Evolutionary conservation across 2,329 filamentous ascomycete genomes (phyloP).

Genomic region (Colletotrichum lindemuthianum): DNA sequence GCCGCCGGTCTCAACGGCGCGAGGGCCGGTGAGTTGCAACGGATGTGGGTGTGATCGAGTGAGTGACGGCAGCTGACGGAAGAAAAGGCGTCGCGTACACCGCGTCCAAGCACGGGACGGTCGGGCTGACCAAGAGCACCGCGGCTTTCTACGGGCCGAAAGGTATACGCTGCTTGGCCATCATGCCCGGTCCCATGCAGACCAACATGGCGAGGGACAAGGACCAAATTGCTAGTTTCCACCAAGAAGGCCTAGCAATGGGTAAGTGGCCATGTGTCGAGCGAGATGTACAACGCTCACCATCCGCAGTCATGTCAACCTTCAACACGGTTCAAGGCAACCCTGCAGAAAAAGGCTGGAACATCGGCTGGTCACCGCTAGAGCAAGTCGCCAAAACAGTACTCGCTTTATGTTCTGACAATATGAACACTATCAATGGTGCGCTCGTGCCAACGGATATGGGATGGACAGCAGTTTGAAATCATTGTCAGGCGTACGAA

Average conservation of each 20-base stretch:
- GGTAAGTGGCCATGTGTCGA: not conserved
- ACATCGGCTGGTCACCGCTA: constrained; percentile 22
- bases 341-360: constrained; percentile 11
- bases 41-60: rapidly evolving
- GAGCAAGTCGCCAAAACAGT: constrained; percentile 28
- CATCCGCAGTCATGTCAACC: constrained; percentile 9
- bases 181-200: constrained; percentile 62
- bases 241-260: constrained; percentile 6
- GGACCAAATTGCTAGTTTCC: constrained; percentile 6
- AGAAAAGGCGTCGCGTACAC: constrained; percentile 59
- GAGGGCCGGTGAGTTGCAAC: constrained; percentile 4
- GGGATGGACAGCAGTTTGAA: constrained; percentile 24
- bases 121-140: constrained; percentile 66
- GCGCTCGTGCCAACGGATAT: constrained; percentile 26
- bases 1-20: constrained; percentile 4
- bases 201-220: constrained; percentile 58
- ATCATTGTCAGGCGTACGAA: no score
- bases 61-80: not conserved
- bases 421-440: constrained; percentile 30
- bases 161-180: constrained; percentile 52
- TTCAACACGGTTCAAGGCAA: constrained; percentile 18
- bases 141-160: constrained; percentile 63
- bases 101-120: constrained; percentile 61
- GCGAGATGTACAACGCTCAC: no score
- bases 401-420: constrained; percentile 18